Percentiles rank a stretch among this genome's conserved stretches.
Evolutionary conservation across 108 stramenopile species (phyloP).

Genomic region (Fistulifera pelliculosa): DNA sequence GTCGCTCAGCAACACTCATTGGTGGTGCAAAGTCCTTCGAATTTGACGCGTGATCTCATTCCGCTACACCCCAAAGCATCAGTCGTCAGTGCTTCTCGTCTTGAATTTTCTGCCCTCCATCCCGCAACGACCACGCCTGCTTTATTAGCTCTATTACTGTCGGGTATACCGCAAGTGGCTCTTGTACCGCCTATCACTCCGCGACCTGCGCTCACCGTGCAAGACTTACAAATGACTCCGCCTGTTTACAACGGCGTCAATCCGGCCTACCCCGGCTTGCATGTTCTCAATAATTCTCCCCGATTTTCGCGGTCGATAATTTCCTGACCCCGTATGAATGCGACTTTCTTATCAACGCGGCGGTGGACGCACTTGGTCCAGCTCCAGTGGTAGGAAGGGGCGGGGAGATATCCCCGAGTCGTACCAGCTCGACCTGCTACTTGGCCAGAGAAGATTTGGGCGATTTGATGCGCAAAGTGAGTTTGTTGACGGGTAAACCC

Average conservation of each 20-base stretch:
- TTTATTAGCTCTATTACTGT: too few relatives aligned
- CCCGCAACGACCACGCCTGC: too few relatives aligned
- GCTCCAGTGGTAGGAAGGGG: conserved; percentile 80
- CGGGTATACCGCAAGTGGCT: too few relatives aligned
- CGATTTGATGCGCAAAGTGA: conserved; percentile 68
- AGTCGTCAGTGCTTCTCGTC: too few relatives aligned
- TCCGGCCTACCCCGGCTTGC: conserved; percentile 64
- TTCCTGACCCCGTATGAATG: conserved; percentile 77
- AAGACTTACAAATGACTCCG: too few relatives aligned
- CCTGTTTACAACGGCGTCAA: conserved; percentile 86
- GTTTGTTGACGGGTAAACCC: conserved; percentile 74
- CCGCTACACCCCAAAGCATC: too few relatives aligned
- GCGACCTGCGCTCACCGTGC: too few relatives aligned
- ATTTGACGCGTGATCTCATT: too few relatives aligned
- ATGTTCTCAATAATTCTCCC: conserved; percentile 52
- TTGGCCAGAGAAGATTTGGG: conserved; percentile 77
- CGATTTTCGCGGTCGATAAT: conserved; percentile 63
- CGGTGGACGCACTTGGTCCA: conserved; percentile 59
- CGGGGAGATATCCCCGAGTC: conserved; percentile 68
- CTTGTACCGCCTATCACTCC: too few relatives aligned
- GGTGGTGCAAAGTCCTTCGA: too few relatives aligned
- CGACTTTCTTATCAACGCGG: conserved; percentile 60
- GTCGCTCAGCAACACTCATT: too few relatives aligned
- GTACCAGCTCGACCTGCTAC: conserved; percentile 78
- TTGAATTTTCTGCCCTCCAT: too few relatives aligned